Evolutionary conservation across 108 stramenopile genomes (phyloP).

Genomic region (Pelagomonas calceolata): DNA sequence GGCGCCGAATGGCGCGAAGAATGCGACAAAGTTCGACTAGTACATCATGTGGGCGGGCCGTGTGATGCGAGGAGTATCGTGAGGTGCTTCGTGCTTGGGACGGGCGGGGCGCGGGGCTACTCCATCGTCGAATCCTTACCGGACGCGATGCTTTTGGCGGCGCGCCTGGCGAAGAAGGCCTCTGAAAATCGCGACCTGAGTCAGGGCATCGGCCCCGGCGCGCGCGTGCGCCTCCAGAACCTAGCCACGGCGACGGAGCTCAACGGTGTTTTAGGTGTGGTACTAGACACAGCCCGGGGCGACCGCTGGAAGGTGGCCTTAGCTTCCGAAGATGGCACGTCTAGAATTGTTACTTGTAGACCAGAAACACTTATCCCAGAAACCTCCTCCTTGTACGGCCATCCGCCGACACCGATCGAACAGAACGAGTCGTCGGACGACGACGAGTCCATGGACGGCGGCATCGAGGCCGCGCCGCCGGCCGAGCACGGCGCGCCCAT

Average conservation of each 20-base stretch:
- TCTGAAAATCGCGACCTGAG: background rate
- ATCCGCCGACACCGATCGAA: no score
- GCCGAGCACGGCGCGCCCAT: no score
- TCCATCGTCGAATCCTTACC: background rate
- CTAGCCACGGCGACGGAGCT: background rate
- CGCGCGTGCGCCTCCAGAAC: conserved; percentile 6
- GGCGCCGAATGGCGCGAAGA: background rate
- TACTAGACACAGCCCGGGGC: background rate
- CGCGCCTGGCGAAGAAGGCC: background rate
- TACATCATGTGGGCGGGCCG: conserved; percentile 18
- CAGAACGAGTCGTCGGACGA: no score
- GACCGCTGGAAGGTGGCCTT: conserved; percentile 19
- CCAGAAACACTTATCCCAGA: no score
- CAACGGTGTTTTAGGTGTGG: conserved; percentile 14
- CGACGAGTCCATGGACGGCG: no score
- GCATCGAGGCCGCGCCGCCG: no score
- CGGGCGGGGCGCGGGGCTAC: conserved; percentile 12
- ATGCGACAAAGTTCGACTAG: conserved; percentile 1
- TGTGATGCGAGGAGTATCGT: conserved; percentile 7
- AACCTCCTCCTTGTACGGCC: no score
- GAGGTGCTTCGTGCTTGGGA: conserved; percentile 13
- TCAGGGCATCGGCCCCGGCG: conserved; percentile 1
- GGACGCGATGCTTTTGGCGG: background rate
- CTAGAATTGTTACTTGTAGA: no score
- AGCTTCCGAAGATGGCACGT: no score